Evolutionary conservation across 345 rosid species (phyloP).

Genomic region (Kernera saxatilis): DNA sequence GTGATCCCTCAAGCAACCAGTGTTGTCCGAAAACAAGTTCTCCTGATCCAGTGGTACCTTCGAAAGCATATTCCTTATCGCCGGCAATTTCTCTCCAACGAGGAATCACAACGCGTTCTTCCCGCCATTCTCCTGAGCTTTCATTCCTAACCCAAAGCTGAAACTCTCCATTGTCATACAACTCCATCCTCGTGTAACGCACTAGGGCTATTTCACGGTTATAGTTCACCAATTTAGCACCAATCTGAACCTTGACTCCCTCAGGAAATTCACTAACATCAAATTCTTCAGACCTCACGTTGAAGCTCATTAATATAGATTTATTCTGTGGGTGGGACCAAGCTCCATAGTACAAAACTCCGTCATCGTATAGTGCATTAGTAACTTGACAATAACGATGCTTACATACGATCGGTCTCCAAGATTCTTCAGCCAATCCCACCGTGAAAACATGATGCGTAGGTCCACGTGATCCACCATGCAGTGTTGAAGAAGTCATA

Average conservation of each 20-base stretch:
- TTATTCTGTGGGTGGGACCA: background rate
- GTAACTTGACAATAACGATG: background rate
- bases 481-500: background rate
- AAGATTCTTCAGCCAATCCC: background rate
- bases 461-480: background rate
- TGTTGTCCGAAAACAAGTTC: background rate
- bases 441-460: background rate
- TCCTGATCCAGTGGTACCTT: background rate
- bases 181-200: background rate
- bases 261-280: background rate
- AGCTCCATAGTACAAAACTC: conserved; percentile 2
- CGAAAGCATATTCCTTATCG: background rate
- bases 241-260: background rate
- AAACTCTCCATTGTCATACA: background rate
- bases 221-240: background rate
- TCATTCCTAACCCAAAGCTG: background rate
- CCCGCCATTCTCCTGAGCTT: background rate
- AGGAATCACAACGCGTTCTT: background rate
- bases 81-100: background rate
- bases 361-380: background rate
- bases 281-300: background rate
- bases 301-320: background rate
- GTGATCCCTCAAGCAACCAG: background rate
- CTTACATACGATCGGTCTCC: background rate
- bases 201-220: background rate